Percentiles rank a stretch among this genome's conserved stretches.
Evolutionary conservation across 768 basidiomycete genomes (phyloP).

Genomic region (Panaeolus cyanescens): DNA sequence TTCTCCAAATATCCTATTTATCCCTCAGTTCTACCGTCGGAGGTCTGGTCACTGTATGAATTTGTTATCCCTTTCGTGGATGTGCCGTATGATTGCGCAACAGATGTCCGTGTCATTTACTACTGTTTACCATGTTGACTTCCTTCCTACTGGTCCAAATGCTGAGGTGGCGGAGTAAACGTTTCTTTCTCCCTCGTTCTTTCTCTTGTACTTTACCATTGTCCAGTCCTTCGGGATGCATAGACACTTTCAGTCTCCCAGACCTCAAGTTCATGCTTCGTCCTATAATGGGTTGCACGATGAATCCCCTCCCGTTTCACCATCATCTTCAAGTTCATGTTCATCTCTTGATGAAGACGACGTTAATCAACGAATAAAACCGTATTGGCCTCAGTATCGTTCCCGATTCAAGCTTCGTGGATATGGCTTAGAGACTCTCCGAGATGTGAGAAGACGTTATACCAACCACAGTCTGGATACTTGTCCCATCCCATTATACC

Average conservation of each 20-base stretch:
- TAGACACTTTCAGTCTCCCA: neutral
- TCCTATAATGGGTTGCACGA: slow-evolving; percentile 9
- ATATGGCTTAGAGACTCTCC: slow-evolving; percentile 67
- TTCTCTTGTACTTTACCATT: neutral
- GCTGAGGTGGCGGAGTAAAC: slow-evolving; percentile 6
- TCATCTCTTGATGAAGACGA: slow-evolving; percentile 62
- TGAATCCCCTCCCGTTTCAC: slow-evolving; percentile 37
- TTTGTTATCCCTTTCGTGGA: slow-evolving; percentile 20
- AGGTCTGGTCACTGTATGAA: slow-evolving; percentile 28
- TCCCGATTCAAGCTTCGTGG: slow-evolving; percentile 49
- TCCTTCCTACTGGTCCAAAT: slow-evolving; percentile 12
- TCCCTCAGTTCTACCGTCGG: slow-evolving; percentile 28
- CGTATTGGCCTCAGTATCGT: slow-evolving; percentile 63
- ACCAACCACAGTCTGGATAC: slow-evolving; percentile 16
- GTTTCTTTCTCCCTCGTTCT: neutral
- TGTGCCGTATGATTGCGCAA: slow-evolving; percentile 13
- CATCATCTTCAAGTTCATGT: slow-evolving; percentile 37
- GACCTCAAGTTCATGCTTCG: slow-evolving; percentile 10
- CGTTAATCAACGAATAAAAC: slow-evolving; percentile 57
- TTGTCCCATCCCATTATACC: slow-evolving; percentile 14
- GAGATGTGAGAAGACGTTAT: slow-evolving; percentile 66
- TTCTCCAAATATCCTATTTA: slow-evolving; percentile 27
- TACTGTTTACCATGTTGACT: neutral
- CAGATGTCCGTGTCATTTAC: slow-evolving; percentile 12
- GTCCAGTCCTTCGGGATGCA: slow-evolving; percentile 4